These are phyloP conservation scores for Craterostigma plantagineum DNA, from an alignment of 257 asterid species.

Conservation along the genomic window DNA sequence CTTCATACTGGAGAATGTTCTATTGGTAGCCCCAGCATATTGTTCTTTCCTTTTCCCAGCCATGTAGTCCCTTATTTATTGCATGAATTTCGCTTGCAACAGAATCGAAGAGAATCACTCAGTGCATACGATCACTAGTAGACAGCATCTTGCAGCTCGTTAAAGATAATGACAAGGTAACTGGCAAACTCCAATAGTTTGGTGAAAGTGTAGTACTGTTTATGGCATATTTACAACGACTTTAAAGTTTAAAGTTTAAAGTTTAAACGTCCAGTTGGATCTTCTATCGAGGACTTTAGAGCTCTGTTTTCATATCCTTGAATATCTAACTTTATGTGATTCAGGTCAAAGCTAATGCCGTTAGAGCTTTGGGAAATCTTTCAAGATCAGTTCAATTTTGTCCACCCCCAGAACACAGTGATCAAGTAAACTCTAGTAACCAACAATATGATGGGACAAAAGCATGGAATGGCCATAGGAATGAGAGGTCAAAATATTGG, in stretches of 20 bases:
- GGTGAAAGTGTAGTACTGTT: no score
- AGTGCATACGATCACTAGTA: conserved; percentile 34
- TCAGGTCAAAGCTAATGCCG: conserved; percentile 92
- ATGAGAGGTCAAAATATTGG: conserved; percentile 17
- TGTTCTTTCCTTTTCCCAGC: conserved; percentile 13
- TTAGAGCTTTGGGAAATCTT: conserved; percentile 86
- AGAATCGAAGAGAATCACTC: conserved; percentile 34
- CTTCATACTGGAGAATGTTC: conserved; percentile 28
- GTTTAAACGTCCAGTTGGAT: no score
- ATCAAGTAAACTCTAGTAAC: conserved; percentile 13
- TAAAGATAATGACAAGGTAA: conserved; percentile 89
- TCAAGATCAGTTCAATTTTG: conserved; percentile 46
- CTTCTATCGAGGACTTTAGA: no score
- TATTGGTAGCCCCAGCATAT: conserved; percentile 16
- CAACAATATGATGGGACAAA: conserved; percentile 10
- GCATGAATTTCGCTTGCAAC: conserved; percentile 15
- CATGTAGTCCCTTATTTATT: conserved; percentile 9
- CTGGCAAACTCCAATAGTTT: conserved; percentile 1
- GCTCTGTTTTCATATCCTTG: no score
- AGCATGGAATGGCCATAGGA: conserved; percentile 14
- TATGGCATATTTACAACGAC: no score
- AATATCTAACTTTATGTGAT: no score
- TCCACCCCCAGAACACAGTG: conserved; percentile 15
- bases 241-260: no score
- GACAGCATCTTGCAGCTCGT: conserved; percentile 55